Evolutionary conservation across 208 protist genomes (phyloP).

Genomic region (Leishmania mexicana): DNA sequence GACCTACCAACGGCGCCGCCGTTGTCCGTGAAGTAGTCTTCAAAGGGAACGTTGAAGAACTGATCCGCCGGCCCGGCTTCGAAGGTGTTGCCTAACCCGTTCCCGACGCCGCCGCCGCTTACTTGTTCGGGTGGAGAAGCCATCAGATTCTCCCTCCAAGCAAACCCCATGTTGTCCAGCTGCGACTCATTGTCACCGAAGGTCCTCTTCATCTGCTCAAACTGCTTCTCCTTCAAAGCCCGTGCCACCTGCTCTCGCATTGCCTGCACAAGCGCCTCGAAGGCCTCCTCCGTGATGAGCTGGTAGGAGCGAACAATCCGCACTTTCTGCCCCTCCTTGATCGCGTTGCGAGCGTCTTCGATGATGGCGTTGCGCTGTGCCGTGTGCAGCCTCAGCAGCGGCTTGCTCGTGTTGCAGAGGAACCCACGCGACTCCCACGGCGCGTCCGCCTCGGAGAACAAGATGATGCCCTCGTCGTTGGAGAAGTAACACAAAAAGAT

Average conservation of each 20-base stretch:
- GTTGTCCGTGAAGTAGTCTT: conserved; percentile 47
- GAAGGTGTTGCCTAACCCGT: conserved; percentile 23
- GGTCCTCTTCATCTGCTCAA: conserved; percentile 70
- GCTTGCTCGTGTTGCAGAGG: conserved; percentile 66
- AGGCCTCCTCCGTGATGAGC: conserved; percentile 87
- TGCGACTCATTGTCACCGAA: conserved; percentile 74
- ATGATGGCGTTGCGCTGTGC: conserved; percentile 82
- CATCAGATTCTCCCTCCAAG: conserved; percentile 58
- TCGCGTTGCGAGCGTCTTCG: conserved; percentile 67
- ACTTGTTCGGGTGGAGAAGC: conserved; percentile 10
- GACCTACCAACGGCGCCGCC: conserved; percentile 8
- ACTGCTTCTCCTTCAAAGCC: conserved; percentile 70
- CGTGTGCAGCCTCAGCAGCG: conserved; percentile 81
- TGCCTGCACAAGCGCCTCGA: conserved; percentile 67
- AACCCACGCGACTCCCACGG: conserved; percentile 80
- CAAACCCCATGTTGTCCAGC: conserved; percentile 54
- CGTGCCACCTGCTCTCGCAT: conserved; percentile 71
- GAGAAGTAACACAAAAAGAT: conserved; percentile 51
- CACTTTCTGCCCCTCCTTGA: conserved; percentile 66
- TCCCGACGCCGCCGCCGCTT: neutral
- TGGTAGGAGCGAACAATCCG: conserved; percentile 88
- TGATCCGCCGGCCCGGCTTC: conserved; percentile 31
- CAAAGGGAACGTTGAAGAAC: conserved; percentile 52
- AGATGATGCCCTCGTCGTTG: conserved; percentile 46
- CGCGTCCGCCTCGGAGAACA: conserved; percentile 77